Evolutionary conservation across 306 rosid genomes (phyloP).

Genomic region (Pterocarpus macrocarpus): DNA sequence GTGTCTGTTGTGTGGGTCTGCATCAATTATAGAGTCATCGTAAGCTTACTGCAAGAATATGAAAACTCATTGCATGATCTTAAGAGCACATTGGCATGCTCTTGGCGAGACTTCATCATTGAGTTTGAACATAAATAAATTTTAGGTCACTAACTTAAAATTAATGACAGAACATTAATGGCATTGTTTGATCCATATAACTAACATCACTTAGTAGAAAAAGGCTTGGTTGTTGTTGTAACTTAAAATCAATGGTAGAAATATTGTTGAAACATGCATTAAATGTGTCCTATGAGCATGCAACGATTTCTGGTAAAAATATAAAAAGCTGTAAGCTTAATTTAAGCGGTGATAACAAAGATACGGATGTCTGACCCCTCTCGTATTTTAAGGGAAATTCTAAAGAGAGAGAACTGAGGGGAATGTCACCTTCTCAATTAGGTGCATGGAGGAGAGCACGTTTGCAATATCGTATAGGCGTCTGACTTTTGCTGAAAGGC

Average conservation of each 20-base stretch:
- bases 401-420: background rate
- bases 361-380: background rate
- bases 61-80: background rate
- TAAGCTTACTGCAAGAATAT: constrained; percentile 10
- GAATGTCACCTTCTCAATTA: constrained; percentile 81
- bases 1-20: constrained; percentile 72
- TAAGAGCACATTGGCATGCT: background rate
- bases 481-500: constrained; percentile 78
- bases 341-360: background rate
- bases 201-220: no score
- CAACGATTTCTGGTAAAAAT: background rate
- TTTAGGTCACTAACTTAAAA: background rate
- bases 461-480: constrained; percentile 90
- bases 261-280: background rate
- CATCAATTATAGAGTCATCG: constrained; percentile 2
- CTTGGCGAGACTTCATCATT: background rate
- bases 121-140: background rate
- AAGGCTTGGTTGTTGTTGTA: background rate
- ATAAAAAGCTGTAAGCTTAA: background rate
- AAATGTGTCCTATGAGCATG: background rate
- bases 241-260: background rate
- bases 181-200: no score
- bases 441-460: constrained; percentile 78
- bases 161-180: no score
- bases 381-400: background rate